Base-by-base conservation (phyloP, 345 rosid genomes). In the Carallia brachiata region DNA sequence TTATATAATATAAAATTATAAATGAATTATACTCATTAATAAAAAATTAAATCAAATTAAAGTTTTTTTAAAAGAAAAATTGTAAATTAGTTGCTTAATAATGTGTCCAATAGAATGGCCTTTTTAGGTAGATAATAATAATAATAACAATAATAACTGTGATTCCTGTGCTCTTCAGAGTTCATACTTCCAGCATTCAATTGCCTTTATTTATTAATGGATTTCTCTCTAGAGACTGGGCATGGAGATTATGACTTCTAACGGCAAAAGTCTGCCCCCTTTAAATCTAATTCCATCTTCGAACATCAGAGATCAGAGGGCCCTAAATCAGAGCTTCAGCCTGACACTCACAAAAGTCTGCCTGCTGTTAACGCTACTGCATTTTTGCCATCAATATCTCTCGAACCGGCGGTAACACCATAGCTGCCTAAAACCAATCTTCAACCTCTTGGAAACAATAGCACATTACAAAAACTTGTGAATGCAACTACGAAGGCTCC, bases 401-500 rank as follows among this genome's bases (percentile, higher is more conserved):
- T 40, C 28, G 7, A 70, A 54, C n/a, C 58, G 36, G 67, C 62
- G 27, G 36, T 52, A 6, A 39, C 56, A 39, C 58, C 75, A 52
- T 85, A 78, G 54, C 63, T 84, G 63, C 73, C 69, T 36, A 77
- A 81, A 55, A 65, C 39, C 53, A 88, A 81, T 75, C 63, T 73
- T 61, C 84, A 79, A 69, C 74, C 73, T 65, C 78, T 74, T 59
- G 6, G 63, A 6, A 74, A 63, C 73, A 71, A 59, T 39, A 30
- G 57, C 73, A 68, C 23, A 37, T 59, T 66, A 52, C 76, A 61
- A 77, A 70, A 73, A 62, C 75, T 80, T 68, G 70, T 62, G 39
- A 74, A 70, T 75, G 55, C 74, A 64, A 36, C 69, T 58, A 80
- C 73, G 60, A 53, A 70, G 70, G 74, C 71, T 67, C 57, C 66